These are phyloP conservation scores for Nannochloropsis salina DNA, from an alignment of 108 stramenopile species.

Conservation along the genomic window DNA sequence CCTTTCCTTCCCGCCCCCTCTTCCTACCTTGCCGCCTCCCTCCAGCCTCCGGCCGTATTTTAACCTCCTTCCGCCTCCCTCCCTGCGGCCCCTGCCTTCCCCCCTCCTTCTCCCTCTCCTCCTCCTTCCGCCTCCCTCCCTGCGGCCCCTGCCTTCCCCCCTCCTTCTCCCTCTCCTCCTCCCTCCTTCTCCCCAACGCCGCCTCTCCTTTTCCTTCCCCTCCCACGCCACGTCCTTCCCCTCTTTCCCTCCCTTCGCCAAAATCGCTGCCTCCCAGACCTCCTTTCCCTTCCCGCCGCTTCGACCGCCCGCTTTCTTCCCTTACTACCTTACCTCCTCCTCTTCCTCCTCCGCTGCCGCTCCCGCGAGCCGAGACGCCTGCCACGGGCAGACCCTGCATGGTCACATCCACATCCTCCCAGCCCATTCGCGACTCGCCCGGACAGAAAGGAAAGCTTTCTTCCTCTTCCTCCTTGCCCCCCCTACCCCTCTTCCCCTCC, in stretches of 20 bases:
- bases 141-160: neutral
- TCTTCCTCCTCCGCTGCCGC: constrained; percentile 1
- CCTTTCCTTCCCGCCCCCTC: neutral
- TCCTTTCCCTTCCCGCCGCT: too few species aligned
- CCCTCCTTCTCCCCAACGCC: too few species aligned
- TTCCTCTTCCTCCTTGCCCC: neutral
- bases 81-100: neutral
- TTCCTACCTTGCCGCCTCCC: neutral
- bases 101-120: neutral
- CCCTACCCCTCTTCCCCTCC: neutral
- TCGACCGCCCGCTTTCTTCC: neutral
- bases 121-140: neutral
- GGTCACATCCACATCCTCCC: neutral
- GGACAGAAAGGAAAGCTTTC: too few species aligned
- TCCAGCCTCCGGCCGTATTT: neutral
- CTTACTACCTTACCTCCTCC: neutral
- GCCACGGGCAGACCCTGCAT: too few species aligned
- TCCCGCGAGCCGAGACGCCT: too few species aligned
- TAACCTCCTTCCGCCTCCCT: neutral
- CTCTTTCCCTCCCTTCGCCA: too few species aligned
- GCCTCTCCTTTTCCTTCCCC: too few species aligned
- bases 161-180: neutral
- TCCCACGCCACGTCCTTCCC: too few species aligned
- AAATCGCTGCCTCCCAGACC: too few species aligned
- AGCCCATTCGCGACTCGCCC: neutral